A percentile compares a stretch with the other conserved stretches of the same genome.
phyloP scores from a whole-genome alignment of 495 filamentous ascomycete genomes.

The Opeltia flavorubescens region DNA sequence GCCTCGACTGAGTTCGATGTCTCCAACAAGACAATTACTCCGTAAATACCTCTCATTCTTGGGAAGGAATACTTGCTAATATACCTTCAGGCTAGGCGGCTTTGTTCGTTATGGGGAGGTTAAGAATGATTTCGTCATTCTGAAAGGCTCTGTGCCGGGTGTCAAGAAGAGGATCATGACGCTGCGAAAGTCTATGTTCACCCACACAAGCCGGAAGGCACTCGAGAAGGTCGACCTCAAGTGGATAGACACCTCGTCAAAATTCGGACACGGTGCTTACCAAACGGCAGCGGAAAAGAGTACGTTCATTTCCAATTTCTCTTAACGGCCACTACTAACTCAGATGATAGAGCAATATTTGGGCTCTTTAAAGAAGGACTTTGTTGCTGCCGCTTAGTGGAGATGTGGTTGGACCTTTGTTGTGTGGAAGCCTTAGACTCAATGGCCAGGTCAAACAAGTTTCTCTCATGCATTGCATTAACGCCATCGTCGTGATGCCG shows the following conservation, averaged over 20 bases:
- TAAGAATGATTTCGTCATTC: constrained; percentile 97
- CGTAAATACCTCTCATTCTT: constrained; percentile 51
- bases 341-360: constrained; percentile 43
- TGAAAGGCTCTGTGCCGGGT: constrained; percentile 96
- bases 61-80: constrained; percentile 18
- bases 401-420: constrained; percentile 2
- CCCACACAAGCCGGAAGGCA: constrained; percentile 84
- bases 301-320: neutral
- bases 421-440: neutral
- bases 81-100: constrained; percentile 66
- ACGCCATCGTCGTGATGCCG: too few species aligned
- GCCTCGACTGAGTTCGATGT: constrained; percentile 91
- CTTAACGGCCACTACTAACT: neutral
- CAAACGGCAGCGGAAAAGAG: constrained; percentile 96
- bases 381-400: constrained; percentile 55
- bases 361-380: constrained; percentile 99
- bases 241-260: constrained; percentile 99
- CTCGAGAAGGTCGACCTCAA: constrained; percentile 99
- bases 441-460: neutral
- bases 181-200: constrained; percentile 97
- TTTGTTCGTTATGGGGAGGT: constrained; percentile 99
- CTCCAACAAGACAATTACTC: constrained; percentile 98
- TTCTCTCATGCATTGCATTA: too few species aligned
- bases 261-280: constrained; percentile 99
- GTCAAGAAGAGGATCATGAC: constrained; percentile 99